Percentiles rank a stretch among this genome's conserved stretches.
phyloP scores from a whole-genome alignment of 2,329 filamentous ascomycete species.

The Botryotinia calthae region DNA sequence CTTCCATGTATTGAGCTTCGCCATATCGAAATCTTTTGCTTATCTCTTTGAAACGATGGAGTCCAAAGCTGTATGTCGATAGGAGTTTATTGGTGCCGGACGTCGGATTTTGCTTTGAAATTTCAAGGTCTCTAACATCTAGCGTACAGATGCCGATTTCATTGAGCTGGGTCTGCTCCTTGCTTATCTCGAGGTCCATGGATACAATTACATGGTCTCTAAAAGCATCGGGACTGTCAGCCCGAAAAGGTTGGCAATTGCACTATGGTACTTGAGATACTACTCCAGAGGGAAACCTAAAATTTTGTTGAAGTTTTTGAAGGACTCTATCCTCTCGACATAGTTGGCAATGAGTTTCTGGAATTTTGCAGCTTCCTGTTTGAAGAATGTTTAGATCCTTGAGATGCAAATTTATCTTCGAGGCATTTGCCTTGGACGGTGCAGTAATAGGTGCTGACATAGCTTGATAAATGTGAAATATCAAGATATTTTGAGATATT shows the following conservation, averaged over 20 bases:
- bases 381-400: neutral
- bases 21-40: neutral
- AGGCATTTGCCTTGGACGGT: accelerated
- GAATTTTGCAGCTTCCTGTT: neutral
- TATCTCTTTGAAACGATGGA: neutral
- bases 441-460: neutral
- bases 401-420: neutral
- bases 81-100: neutral
- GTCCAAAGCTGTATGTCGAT: neutral
- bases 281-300: neutral
- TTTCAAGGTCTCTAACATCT: neutral
- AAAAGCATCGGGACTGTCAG: neutral
- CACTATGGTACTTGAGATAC: neutral
- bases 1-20: neutral
- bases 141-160: neutral
- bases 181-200: neutral
- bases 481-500: too few species aligned
- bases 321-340: neutral
- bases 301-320: neutral
- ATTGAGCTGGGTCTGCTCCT: too few species aligned
- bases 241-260: neutral
- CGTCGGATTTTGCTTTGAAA: neutral
- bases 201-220: neutral
- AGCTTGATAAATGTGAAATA: neutral
- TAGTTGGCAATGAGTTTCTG: neutral